phyloP scores from a whole-genome alignment of 2,329 filamentous ascomycete genomes.

The Pseudocercospora crystallina region DNA sequence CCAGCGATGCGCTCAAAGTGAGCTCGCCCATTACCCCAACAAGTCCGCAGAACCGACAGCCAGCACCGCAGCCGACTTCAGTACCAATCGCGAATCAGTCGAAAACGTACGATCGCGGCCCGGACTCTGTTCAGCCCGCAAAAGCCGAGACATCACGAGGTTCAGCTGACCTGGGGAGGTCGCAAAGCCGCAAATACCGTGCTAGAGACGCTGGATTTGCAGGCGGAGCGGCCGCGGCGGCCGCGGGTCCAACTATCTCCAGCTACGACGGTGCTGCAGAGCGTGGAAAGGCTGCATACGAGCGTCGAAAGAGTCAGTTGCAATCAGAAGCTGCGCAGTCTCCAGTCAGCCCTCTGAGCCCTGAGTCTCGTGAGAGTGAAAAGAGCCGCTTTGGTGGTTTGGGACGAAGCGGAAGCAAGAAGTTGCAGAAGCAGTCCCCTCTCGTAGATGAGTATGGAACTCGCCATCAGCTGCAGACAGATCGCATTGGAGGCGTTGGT shows the following conservation, averaged over 20 bases:
- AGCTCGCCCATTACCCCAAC: constrained; percentile 11
- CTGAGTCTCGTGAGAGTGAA: constrained; percentile 8
- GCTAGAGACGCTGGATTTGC: constrained; percentile 35
- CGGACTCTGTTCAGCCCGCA: constrained; percentile 2
- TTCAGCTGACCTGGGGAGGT: constrained; percentile 16
- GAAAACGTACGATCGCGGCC: constrained; percentile 11
- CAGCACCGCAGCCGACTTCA: not conserved
- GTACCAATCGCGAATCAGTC: constrained; percentile 13
- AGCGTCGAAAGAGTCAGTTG: constrained; percentile 28
- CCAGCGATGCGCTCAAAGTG: constrained; percentile 23
- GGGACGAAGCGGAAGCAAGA: constrained; percentile 38
- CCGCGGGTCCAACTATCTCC: constrained; percentile 14
- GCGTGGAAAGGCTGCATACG: constrained; percentile 33
- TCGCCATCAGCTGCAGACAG: constrained; percentile 40
- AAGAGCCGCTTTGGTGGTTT: constrained; percentile 9
- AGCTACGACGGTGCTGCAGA: constrained; percentile 19
- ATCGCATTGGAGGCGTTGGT: constrained; percentile 35
- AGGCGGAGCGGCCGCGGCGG: constrained; percentile 31
- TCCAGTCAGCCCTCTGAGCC: constrained; percentile 24
- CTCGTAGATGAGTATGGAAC: constrained; percentile 14
- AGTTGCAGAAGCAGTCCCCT: constrained; percentile 29
- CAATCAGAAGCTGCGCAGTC: constrained; percentile 16
- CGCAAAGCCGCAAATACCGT: constrained; percentile 29
- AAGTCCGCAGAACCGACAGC: not conserved
- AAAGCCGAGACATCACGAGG: not conserved